These are phyloP conservation scores for Mycena vulgaris DNA, from an alignment of 768 basidiomycete genomes.

Conservation along the genomic window DNA sequence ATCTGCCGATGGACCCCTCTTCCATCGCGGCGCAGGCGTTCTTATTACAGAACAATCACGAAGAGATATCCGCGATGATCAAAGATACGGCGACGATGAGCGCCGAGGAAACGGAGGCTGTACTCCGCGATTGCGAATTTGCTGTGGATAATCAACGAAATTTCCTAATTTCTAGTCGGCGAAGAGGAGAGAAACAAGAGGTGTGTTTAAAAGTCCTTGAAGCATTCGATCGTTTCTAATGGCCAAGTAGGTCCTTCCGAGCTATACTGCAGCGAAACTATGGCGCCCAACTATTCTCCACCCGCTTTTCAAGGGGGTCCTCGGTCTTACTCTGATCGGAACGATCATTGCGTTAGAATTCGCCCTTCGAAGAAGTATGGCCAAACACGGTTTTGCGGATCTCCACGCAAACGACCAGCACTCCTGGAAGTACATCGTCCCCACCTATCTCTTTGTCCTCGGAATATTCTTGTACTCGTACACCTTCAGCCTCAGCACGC, in stretches of 20 bases:
- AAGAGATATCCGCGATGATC: neutral
- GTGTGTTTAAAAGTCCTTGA: neutral
- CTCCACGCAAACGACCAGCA: neutral
- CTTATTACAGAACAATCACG: neutral
- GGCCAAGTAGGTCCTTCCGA: neutral
- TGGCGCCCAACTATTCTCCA: constrained; percentile 13
- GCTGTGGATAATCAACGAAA: neutral
- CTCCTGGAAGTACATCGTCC: constrained; percentile 17
- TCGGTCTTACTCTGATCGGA: neutral
- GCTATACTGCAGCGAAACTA: neutral
- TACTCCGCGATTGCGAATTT: constrained; percentile 12
- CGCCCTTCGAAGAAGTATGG: neutral
- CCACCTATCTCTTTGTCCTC: constrained; percentile 24
- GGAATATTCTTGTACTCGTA: constrained; percentile 16
- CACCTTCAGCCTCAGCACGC: constrained; percentile 18
- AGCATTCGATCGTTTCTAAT: neutral
- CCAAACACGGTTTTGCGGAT: constrained; percentile 11
- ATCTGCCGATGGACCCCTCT: constrained; percentile 22
- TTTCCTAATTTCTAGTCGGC: neutral
- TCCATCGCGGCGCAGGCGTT: constrained; percentile 25
- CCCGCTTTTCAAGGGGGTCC: neutral
- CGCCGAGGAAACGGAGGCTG: neutral
- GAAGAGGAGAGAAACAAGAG: neutral
- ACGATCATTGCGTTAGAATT: constrained; percentile 9
- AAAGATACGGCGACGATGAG: constrained; percentile 19